phyloP scores from a whole-genome alignment of 2,329 filamentous ascomycete species.

The Chaetomiaceae sp. region DNA sequence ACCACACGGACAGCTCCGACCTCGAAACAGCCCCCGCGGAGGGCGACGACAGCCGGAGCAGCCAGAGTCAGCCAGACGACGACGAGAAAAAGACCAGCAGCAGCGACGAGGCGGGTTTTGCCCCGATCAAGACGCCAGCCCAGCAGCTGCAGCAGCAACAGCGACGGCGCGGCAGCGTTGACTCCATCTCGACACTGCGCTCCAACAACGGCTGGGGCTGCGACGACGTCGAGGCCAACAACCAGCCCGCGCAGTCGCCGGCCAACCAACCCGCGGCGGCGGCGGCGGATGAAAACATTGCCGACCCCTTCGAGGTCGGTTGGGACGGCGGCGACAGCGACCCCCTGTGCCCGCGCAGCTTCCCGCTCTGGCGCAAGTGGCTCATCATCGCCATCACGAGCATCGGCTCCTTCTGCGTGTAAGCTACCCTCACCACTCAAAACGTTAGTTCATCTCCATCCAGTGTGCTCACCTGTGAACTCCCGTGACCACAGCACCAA shows the following conservation, averaged over 20 bases:
- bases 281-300: slow-evolving; percentile 28
- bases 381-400: slow-evolving; percentile 69
- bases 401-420: slow-evolving; percentile 74
- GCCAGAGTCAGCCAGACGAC: not conserved
- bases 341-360: slow-evolving; percentile 66
- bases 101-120: slow-evolving; percentile 12
- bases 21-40: not conserved
- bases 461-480: not conserved
- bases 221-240: slow-evolving; percentile 26
- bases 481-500: slow-evolving; percentile 54
- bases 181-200: slow-evolving; percentile 24
- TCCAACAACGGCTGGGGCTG: slow-evolving; percentile 43
- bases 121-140: slow-evolving; percentile 22
- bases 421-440: too few species aligned
- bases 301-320: slow-evolving; percentile 58
- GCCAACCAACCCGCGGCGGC: slow-evolving; percentile 7
- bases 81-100: not conserved
- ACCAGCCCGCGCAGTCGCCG: not conserved
- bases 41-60: too few species aligned
- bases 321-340: slow-evolving; percentile 67
- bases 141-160: too few species aligned
- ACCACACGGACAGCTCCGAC: not conserved
- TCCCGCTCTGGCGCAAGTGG: slow-evolving; percentile 66
- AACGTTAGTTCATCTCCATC: too few species aligned
- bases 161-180: slow-evolving; percentile 11